Conservation (phyloP, 306 rosid genomes). For the Morella rubra region DNA sequence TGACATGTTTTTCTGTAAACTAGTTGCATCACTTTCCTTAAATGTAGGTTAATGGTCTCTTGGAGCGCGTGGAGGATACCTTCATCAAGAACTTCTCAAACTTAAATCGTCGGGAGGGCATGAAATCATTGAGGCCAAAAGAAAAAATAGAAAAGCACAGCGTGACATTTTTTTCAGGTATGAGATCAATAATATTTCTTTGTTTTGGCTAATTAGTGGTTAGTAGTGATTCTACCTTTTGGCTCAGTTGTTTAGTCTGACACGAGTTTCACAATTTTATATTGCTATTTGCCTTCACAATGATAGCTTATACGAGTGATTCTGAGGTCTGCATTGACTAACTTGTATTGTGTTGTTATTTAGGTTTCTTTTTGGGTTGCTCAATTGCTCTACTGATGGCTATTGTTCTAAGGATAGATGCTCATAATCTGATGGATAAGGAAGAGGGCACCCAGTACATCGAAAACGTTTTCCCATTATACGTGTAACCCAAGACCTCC, state of each 20-base stretch:
- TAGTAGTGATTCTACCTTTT: not conserved
- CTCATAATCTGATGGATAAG: conserved; percentile 38
- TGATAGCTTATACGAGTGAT: not conserved
- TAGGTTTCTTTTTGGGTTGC: conserved; percentile 72
- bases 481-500: conserved; percentile 40
- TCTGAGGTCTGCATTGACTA: conserved; percentile 11
- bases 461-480: conserved; percentile 64
- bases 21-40: conserved; percentile 10
- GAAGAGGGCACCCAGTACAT: conserved; percentile 48
- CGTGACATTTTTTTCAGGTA: conserved; percentile 56
- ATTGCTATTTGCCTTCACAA: not conserved
- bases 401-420: conserved; percentile 40
- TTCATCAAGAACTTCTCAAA: conserved; percentile 54
- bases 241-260: not conserved
- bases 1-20: not conserved
- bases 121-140: conserved; percentile 50
- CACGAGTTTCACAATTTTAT: not conserved
- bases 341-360: conserved; percentile 19
- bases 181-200: too few species aligned
- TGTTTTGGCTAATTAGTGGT: not conserved
- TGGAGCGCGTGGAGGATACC: conserved; percentile 59
- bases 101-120: conserved; percentile 54
- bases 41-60: conserved; percentile 42
- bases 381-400: conserved; percentile 51
- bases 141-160: conserved; percentile 36